A percentile compares a stretch with the other conserved stretches of the same genome.
Evolutionary conservation across 805 yeast species (phyloP).

Genomic region (Saturnispora quitensis): DNA sequence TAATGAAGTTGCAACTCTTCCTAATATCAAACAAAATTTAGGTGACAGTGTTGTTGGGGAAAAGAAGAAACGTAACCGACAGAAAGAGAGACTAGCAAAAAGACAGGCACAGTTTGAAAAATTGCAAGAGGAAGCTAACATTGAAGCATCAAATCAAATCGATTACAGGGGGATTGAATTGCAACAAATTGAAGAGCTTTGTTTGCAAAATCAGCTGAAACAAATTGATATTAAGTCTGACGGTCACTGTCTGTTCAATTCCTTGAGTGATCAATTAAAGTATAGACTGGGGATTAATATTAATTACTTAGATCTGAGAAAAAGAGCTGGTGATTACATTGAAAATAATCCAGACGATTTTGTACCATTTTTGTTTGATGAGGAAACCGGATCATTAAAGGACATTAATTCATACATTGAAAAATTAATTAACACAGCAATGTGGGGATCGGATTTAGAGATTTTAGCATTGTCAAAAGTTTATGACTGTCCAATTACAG

Average conservation of each 20-base stretch:
- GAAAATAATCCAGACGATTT: constrained; percentile 57
- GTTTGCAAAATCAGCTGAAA: constrained; percentile 38
- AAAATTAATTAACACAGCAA: constrained; percentile 64
- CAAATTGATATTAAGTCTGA: constrained; percentile 76
- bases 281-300: constrained; percentile 37
- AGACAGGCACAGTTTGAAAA: constrained; percentile 61
- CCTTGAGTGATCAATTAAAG: constrained; percentile 69
- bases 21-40: background rate
- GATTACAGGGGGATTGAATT: constrained; percentile 67
- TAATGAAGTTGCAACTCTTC: constrained; percentile 5
- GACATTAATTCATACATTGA: constrained; percentile 61
- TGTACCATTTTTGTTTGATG: constrained; percentile 78
- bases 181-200: constrained; percentile 48
- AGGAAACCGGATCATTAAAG: constrained; percentile 51
- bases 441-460: constrained; percentile 97
- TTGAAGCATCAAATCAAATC: constrained; percentile 58
- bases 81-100: constrained; percentile 71
- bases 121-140: constrained; percentile 55
- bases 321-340: constrained; percentile 58
- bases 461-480: constrained; percentile 68
- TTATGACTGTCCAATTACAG: constrained; percentile 65
- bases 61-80: constrained; percentile 56
- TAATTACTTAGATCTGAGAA: constrained; percentile 48
- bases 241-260: constrained; percentile 89
- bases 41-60: constrained; percentile 5